Evolutionary conservation across 192 early-diverging fungal genomes (phyloP), one percentile per base, ranked within the genome.

Genomic region (Haplosporangium gracile): DNA sequence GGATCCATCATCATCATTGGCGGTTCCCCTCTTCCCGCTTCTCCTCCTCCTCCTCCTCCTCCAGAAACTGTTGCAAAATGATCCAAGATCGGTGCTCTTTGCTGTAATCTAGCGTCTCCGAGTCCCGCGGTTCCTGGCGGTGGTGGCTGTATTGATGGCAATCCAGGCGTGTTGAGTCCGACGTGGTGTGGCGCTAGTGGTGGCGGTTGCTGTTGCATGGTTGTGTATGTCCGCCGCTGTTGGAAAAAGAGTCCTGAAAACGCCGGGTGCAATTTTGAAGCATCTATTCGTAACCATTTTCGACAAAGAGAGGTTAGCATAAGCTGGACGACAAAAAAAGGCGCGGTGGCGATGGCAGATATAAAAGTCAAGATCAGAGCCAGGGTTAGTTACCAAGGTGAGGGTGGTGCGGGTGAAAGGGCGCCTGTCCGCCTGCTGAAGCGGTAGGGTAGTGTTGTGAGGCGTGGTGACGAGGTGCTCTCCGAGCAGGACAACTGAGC

Each of bases 181-280:
- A 49, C 16, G n/a, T 72, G 71, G 5, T 49, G 39, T 24, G 65
- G 73, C 7, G 53, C 32, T 68, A 13, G 60, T 39, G 22, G 34
- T 9, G 20, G 51, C 15, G 39, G 42, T 42, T 42, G 53, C 24
- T 53, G 47, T 34, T n/a, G 36, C 39, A 51, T 32, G 4, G 70
- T 74, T 22, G 29, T 39, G 24, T 78, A 63, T 51, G 40, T 73
- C 40, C 82, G 75, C 24, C 77, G 76, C 22, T 83, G 82, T 40
- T 83, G 82, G 39, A 55, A 83, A 36, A 83, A 83, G 20, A 83
- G 73, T 18, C 82, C 82, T n/a, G 82, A 83, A 43, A 83, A 83
- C 24, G 82, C 82, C 10, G 82, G 82, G 34, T 83, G 82, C 13
- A 83, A 51, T 15, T 78, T 72, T 51, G 82, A 83, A 1, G 82